Evolutionary conservation across 495 filamentous ascomycete species (phyloP), one percentile per base, ranked within the genome.

Genomic region (Neurospora sp.): DNA sequence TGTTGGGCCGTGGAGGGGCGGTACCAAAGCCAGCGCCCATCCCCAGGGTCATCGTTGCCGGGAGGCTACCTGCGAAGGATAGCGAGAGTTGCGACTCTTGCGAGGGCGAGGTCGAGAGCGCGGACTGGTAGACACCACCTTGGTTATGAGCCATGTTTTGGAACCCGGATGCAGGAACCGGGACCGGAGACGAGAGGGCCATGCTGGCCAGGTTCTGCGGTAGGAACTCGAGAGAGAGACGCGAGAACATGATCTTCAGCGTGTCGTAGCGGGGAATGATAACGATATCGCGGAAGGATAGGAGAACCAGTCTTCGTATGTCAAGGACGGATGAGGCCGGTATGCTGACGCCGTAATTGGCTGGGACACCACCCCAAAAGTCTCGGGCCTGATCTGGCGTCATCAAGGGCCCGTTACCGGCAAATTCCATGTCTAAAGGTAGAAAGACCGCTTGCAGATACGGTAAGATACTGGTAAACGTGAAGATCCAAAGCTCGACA

Each of bases 361-460:
- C 75, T 20, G 86, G 81, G 18, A 91, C 83, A 7, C 87, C 88
- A 35, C 90, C 91, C 92, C 96, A 98, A 82, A 98, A 98, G 38
- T 98, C 94, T 2, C 88, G 87, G 9, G 93, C 91, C 78, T 97
- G 92, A 1, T 90, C 88, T 0, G 87, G 74, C 4, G 87, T 88
- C 89, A 99, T 90, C 73, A 97, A 80, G 0, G 89, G 84, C 6
- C 96, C 96, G 48, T 85, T 86, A 39, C 96, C 95, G 72, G 92
- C 91, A 81, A 99, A 97, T 78, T 99, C 96, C 16, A 95, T 89
- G 77, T 99, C 96, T 14, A 99, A 84, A 0, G 96, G 96, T 3
- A 99, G 85, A 80, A 99, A 97, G 5, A 97, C 94, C 1, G 94
- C 95, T 84, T 99, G 96, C 73, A 98, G 90, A 79, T 97, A 99